Conservation (phyloP, 371 early-diverging fungal genomes). For the Saksenaea oblongispora region DNA sequence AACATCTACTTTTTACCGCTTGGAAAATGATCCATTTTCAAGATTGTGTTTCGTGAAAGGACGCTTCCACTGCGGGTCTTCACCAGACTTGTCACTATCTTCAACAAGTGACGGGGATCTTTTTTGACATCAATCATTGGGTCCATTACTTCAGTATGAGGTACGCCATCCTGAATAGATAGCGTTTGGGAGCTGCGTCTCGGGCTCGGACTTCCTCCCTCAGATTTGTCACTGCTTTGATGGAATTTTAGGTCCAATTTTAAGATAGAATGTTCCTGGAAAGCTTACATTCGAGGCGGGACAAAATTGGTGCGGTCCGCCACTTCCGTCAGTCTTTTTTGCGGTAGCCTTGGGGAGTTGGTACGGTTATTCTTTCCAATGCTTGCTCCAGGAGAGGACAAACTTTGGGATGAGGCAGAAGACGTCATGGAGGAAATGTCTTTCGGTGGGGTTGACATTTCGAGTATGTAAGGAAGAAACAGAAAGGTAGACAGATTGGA, state of each 20-base stretch:
- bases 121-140: neutral
- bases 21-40: conserved; percentile 72
- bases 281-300: conserved; percentile 25
- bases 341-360: neutral
- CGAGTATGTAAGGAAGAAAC: neutral
- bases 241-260: neutral
- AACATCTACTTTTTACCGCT: conserved; percentile 34
- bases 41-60: conserved; percentile 57
- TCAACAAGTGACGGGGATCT: conserved; percentile 30
- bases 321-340: neutral
- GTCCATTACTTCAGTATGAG: neutral
- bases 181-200: conserved; percentile 6
- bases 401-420: conserved; percentile 1
- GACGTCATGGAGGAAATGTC: conserved; percentile 1
- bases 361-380: neutral
- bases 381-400: neutral
- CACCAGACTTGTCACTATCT: conserved; percentile 38
- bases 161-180: neutral
- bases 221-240: conserved; percentile 6
- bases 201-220: neutral
- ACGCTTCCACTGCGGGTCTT: conserved; percentile 59
- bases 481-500: neutral
- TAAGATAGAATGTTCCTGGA: neutral
- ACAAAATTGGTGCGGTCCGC: conserved; percentile 20
- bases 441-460: neutral